Base-by-base conservation (phyloP, 371 early-diverging fungal genomes). In the Rhizopus arrhizus region DNA sequence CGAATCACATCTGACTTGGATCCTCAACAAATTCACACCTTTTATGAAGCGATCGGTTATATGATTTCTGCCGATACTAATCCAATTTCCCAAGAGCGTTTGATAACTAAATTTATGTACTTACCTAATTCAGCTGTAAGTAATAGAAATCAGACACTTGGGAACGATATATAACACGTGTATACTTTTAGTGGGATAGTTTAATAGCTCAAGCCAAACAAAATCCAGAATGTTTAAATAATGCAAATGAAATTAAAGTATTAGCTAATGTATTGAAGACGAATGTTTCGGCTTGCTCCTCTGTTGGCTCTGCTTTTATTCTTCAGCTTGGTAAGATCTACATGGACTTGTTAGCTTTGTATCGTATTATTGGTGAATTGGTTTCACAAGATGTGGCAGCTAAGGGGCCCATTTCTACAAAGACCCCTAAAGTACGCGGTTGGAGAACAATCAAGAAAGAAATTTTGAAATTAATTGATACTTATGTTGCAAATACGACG, bases 31-130 rank as follows among this genome's bases (percentile, higher is more conserved):
- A 87, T 94, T 35, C 93, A 95, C 67, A 95, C 95, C 3, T 97
- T 98, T 75, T 97, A 96, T 72, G 97, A 97, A 74, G 96, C 97
- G 15, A 89, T 95, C 41, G 98, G 98, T 28, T 88, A 93, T 70
- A 95, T 98, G 90, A 93, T 98, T 48, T 85, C 93, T 36, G 92
- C 96, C 3, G 95, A 97, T 65, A 80, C 86, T 22, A 89, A 90
- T 49, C 70, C 79, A 32, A 63, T 65, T 29, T 73, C 78, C n/a
- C 95, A 93, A 74, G 92, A 91, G 58, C 82, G 89, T 47, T 74
- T 96, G 51, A 91, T 98, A 57, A 65, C 60, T 36, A 89, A 89
- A 36, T 85, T 91, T 32, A 97, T 98, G 97, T 85, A 87, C 56
- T 73, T 89, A 0, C 94, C 97, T 8, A 98, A 98, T 74, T 73